Evolutionary conservation across 1,284 basidiomycete species (phyloP), one percentile per base, ranked within the genome.

Genomic region (Irpex sp.): DNA sequence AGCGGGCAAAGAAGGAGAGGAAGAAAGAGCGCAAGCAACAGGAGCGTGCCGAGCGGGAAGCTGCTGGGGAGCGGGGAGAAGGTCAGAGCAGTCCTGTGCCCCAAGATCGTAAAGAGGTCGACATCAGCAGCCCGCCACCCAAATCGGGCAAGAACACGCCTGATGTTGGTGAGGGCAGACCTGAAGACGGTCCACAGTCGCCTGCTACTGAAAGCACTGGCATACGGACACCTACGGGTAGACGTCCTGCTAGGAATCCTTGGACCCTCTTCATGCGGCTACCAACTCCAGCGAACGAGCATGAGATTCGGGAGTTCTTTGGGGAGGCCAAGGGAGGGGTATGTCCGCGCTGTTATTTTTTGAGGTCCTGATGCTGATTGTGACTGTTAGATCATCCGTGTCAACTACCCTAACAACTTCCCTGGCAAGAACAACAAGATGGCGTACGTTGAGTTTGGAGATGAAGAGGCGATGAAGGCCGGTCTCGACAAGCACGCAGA

Each of bases 251-350:
- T n/a, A 80, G 89, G 55, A 87, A 93, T 76, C 91, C 92, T 7
- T 92, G 89, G 85, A 95, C 93, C 3, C 82, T 96, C 61, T 96
- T 92, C 76, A 85, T 95, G 82, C 86, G 90, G 66, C 81, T 92
- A 73, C 79, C 82, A 3, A 73, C 79, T 5, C 74, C 84, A 6
- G 82, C 85, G 2, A 82, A 77, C 9, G 94, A 96, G 67, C 73
- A 78, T 0, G 91, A 94, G 62, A 73, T 96, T 19, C 83, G 85
- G 66, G 86, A 88, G 13, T 92, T 93, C 76, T 95, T 93, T 72
- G 84, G 81, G 11, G 88, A 88, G 7, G 84, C 86, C 1, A 84
- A 84, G 71, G 78, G 75, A 55, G 87, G 86, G 62, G 87, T 90
- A 70, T 66, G 86, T 79, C 15, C 56, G 66, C 59, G 57, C 19